phyloP scores from a whole-genome alignment of 495 filamentous ascomycete species.

The Talaromyces ruber region DNA sequence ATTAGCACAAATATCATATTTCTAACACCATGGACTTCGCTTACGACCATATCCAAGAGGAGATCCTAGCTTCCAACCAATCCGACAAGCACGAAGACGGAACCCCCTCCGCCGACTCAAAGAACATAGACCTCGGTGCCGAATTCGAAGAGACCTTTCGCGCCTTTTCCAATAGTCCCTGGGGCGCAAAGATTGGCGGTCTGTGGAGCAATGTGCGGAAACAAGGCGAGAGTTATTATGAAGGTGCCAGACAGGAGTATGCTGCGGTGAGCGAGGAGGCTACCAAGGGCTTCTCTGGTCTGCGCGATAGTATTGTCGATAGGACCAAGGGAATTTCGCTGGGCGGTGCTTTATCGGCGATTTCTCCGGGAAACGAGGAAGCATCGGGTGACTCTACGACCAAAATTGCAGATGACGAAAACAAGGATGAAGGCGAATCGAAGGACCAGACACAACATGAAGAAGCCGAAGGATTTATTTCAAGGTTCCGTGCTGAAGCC shows the following conservation, averaged over 20 bases:
- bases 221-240: conserved; percentile 80
- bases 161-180: conserved; percentile 81
- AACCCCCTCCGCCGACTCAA: conserved; percentile 14
- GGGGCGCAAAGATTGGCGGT: conserved; percentile 81
- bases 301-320: conserved; percentile 58
- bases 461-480: conserved; percentile 64
- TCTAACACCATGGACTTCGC: conserved; percentile 73
- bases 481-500: conserved; percentile 76
- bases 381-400: conserved; percentile 27
- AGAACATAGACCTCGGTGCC: conserved; percentile 59
- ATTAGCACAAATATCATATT: neutral
- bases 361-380: conserved; percentile 10
- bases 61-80: conserved; percentile 57
- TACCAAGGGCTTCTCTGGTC: conserved; percentile 68
- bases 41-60: conserved; percentile 94
- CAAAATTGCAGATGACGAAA: conserved; percentile 19
- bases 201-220: conserved; percentile 87
- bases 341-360: conserved; percentile 31
- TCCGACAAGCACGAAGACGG: conserved; percentile 10
- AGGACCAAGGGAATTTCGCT: conserved; percentile 68
- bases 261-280: conserved; percentile 71
- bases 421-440: conserved; percentile 15
- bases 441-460: conserved; percentile 14
- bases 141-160: conserved; percentile 95
- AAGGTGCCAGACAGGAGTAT: conserved; percentile 74